A percentile compares a stretch with the other conserved stretches of the same genome.
Evolutionary conservation across 306 rosid species (phyloP).

Genomic region (Geum urbanum): DNA sequence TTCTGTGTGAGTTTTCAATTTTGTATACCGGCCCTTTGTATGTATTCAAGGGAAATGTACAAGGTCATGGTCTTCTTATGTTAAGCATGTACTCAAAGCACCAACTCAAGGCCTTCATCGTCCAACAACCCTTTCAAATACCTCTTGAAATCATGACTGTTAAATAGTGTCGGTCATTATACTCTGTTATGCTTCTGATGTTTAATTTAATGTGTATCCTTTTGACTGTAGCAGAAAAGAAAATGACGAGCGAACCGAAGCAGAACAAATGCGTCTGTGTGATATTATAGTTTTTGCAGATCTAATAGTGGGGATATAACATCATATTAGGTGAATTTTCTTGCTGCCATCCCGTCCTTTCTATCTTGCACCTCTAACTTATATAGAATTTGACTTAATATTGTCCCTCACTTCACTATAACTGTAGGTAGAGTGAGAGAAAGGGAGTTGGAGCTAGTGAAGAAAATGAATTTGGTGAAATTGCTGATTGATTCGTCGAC

Average conservation of each 20-base stretch:
- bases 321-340: conserved; percentile 33
- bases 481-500: conserved; percentile 18
- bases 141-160: neutral
- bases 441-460: conserved; percentile 28
- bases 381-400: neutral
- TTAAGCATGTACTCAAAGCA: conserved; percentile 5
- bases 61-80: neutral
- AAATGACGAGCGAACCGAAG: conserved; percentile 39
- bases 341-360: conserved; percentile 7
- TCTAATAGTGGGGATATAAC: conserved; percentile 17
- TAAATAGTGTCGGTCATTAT: conserved; percentile 11
- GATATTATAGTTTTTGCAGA: conserved; percentile 53
- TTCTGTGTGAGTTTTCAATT: neutral
- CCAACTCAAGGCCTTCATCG: neutral
- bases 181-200: conserved; percentile 6
- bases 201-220: conserved; percentile 12
- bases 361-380: neutral
- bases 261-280: conserved; percentile 68
- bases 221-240: conserved; percentile 61
- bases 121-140: neutral
- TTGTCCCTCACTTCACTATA: neutral
- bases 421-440: conserved; percentile 15
- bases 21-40: neutral
- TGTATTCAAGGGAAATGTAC: neutral
- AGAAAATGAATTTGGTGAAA: conserved; percentile 23